Evolutionary conservation across 2,329 filamentous ascomycete genomes (phyloP), one percentile per base, ranked within the genome.

Genomic region (Catunica adiposa): DNA sequence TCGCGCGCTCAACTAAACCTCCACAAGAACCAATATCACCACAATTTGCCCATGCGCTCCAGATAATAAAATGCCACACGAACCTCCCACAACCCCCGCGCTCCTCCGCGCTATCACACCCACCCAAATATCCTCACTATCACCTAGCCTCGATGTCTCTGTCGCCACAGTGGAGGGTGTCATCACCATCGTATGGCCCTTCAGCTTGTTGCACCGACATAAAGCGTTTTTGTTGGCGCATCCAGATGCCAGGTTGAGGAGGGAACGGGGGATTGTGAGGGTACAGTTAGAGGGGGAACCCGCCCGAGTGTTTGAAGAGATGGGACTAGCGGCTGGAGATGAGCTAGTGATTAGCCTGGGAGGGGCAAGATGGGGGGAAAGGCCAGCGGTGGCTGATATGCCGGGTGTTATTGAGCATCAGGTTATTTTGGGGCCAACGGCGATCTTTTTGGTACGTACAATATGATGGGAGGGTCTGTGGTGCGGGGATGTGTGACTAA

Each of bases 171-270:
- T 95, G 31, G 76, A 79, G 57, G 89, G 86, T 40, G 73, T 85
- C 15, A 79, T 96, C 22, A 90, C 88, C 7, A 79, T 97, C 37
- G 82, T 87, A 57, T 97, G 90, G 89, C 90, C 90, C 0, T 96
- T 87, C 68, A 95, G 86, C 61, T 84, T 84, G 22, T 80, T 87
- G 25, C 84, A 78, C 29, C 78, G 77, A 54, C 81, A 81, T 40
- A 77, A 89, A 61, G 83, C 87, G 25, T 82, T 96, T 53, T 77
- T 94, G 20, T 77, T 97, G 34, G 86, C 86, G 48, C 89, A 96
- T 63, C 81, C 82, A 48, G 88, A 96, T 66, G 85, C 89, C 63
- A 83, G 86, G 51, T 74, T 90, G 53, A 85, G 90, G 56, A 79
- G 80, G 60, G 74, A 76, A 42, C 83, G 79, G 61, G 90, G 90